phyloP scores from a whole-genome alignment of 805 yeast species.

The Wickerhamiella sergipiensis region DNA sequence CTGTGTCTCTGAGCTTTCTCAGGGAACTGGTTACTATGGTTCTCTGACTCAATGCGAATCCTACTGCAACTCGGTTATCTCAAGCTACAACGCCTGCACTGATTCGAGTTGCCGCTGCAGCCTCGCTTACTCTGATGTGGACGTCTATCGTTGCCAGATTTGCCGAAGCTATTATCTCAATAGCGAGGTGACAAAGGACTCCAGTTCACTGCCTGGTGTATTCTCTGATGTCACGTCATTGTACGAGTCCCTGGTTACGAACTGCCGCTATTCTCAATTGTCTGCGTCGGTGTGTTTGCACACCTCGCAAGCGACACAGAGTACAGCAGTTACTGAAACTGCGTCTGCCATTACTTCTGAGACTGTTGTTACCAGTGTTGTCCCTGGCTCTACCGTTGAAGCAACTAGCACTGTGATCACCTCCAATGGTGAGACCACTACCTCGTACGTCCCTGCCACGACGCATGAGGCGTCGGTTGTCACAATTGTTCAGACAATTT shows the following conservation, averaged over 20 bases:
- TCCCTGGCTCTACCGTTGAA: neutral
- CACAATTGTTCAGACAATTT: neutral
- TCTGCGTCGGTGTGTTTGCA: constrained; percentile 7
- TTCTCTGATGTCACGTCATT: constrained; percentile 5
- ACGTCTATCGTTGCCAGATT: constrained; percentile 8
- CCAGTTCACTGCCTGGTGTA: constrained; percentile 5
- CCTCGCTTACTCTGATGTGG: constrained; percentile 4
- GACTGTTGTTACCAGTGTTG: neutral
- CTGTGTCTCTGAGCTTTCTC: constrained; percentile 8
- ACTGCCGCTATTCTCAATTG: constrained; percentile 6
- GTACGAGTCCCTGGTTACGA: constrained; percentile 3
- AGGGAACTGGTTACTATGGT: constrained; percentile 8
- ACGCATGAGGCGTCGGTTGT: neutral
- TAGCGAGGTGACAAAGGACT: constrained; percentile 1
- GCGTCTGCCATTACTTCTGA: neutral
- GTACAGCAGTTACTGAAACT: neutral
- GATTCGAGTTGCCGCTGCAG: constrained; percentile 2
- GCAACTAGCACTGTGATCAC: neutral
- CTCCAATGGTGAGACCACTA: neutral
- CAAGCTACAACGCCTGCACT: neutral
- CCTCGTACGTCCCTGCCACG: neutral
- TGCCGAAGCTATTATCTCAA: constrained; percentile 10
- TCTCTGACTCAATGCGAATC: constrained; percentile 6
- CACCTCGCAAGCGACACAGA: neutral
- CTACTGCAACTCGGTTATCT: constrained; percentile 8